phyloP scores from a whole-genome alignment of 441 rosid genomes.

The Gossypium schwendimanii region DNA sequence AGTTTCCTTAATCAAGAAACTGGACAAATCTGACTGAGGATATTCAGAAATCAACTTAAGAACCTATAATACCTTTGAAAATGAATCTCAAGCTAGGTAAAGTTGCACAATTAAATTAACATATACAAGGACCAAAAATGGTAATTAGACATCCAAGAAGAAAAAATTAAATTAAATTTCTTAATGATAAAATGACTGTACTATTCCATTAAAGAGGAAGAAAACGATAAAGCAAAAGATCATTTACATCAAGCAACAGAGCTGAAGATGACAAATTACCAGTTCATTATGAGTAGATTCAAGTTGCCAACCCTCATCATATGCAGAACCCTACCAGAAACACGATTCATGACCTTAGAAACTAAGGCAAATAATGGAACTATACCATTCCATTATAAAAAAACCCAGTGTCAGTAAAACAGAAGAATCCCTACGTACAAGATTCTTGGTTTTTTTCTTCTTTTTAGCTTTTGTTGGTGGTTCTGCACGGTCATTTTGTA shows the following conservation, averaged over 20 bases:
- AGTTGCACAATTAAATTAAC: not conserved
- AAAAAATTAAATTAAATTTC: not conserved
- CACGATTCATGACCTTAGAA: slow-evolving; percentile 19
- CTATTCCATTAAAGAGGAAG: not conserved
- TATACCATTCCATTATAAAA: slow-evolving; percentile 4
- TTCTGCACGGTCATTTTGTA: slow-evolving; percentile 68
- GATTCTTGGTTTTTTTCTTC: slow-evolving; percentile 69
- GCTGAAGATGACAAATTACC: slow-evolving; percentile 36
- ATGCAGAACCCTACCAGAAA: slow-evolving; percentile 66
- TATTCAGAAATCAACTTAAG: not conserved
- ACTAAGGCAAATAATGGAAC: slow-evolving; percentile 12
- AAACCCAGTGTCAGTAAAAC: slow-evolving; percentile 14
- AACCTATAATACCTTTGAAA: not conserved
- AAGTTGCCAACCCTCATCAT: slow-evolving; percentile 77
- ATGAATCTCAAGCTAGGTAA: not conserved
- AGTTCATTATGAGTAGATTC: slow-evolving; percentile 65
- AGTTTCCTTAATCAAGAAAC: not conserved
- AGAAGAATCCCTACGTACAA: slow-evolving; percentile 37
- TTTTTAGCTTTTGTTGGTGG: slow-evolving; percentile 67
- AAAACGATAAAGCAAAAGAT: not conserved
- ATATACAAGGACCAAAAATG: not conserved
- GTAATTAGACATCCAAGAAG: not conserved
- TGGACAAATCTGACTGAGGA: not conserved
- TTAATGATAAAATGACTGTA: not conserved
- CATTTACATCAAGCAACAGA: not conserved